Percentiles rank a stretch among this genome's conserved stretches.
Evolutionary conservation across 2,329 filamentous ascomycete genomes (phyloP).

Genomic region (Phyllosticta citribraziliensis): DNA sequence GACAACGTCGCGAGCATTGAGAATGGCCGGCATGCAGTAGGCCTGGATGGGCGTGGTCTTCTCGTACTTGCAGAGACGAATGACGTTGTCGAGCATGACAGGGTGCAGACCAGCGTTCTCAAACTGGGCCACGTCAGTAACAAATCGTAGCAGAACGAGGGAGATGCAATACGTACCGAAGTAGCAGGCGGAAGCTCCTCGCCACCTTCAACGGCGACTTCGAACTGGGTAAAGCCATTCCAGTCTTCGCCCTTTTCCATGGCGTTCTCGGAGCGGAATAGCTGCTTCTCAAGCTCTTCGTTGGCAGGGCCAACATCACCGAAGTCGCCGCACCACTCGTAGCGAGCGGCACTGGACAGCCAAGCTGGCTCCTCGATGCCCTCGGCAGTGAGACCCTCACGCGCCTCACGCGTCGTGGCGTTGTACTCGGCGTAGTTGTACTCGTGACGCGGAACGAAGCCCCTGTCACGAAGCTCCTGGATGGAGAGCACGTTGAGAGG

Average conservation of each 20-base stretch:
- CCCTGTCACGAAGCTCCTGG: slow-evolving; percentile 14
- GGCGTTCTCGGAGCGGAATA: slow-evolving; percentile 55
- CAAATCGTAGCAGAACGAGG: neutral
- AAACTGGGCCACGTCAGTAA: slow-evolving; percentile 46
- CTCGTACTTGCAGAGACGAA: slow-evolving; percentile 57
- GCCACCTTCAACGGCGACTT: slow-evolving; percentile 42
- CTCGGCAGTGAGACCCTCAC: slow-evolving; percentile 13
- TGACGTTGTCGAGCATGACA: slow-evolving; percentile 66
- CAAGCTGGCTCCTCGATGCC: slow-evolving; percentile 21
- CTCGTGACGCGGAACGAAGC: slow-evolving; percentile 39
- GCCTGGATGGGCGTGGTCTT: slow-evolving; percentile 78
- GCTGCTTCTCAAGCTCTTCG: slow-evolving; percentile 59
- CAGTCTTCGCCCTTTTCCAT: slow-evolving; percentile 53
- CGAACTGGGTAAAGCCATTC: slow-evolving; percentile 44
- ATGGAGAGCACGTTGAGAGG: neutral
- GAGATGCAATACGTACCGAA: slow-evolving; percentile 32
- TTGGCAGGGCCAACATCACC: slow-evolving; percentile 74
- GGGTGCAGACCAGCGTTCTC: slow-evolving; percentile 76
- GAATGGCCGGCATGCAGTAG: slow-evolving; percentile 72
- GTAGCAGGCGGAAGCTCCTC: slow-evolving; percentile 39
- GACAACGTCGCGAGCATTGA: slow-evolving; percentile 70
- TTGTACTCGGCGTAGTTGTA: slow-evolving; percentile 40
- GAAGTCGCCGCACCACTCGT: slow-evolving; percentile 76
- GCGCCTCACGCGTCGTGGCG: slow-evolving; percentile 13
- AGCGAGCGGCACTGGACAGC: slow-evolving; percentile 53